Conservation (phyloP, 2,329 filamentous ascomycete species). For the Colletotrichum viniferum region DNA sequence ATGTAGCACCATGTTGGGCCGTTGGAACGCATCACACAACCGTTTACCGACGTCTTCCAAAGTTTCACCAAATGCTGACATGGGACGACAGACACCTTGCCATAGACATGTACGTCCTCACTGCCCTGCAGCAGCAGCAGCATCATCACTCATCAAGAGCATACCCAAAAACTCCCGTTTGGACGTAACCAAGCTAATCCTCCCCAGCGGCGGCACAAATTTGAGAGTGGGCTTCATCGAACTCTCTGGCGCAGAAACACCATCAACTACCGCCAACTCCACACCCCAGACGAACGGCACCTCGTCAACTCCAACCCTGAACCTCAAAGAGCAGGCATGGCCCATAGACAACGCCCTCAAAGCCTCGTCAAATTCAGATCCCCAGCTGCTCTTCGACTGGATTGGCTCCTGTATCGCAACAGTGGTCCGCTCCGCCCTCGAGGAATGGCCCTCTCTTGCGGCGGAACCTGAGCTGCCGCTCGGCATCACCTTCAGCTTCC, state of each 20-base stretch:
- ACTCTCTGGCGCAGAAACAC: conserved; percentile 44
- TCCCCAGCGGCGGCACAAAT: conserved; percentile 67
- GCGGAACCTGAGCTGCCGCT: conserved; percentile 57
- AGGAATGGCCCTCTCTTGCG: conserved; percentile 41
- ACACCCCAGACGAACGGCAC: conserved; percentile 22
- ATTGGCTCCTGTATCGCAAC: conserved; percentile 78
- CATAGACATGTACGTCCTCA: conserved; percentile 65
- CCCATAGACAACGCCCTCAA: conserved; percentile 76
- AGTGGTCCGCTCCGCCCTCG: conserved; percentile 66
- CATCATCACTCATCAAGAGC: neutral
- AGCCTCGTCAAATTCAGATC: conserved; percentile 60
- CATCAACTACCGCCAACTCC: neutral
- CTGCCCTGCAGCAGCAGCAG: neutral
- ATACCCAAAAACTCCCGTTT: neutral
- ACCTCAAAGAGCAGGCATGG: conserved; percentile 73
- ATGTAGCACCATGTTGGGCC: neutral
- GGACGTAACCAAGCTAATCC: neutral
- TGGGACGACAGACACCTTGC: conserved; percentile 55
- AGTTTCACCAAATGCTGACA: conserved; percentile 7
- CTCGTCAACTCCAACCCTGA: conserved; percentile 48
- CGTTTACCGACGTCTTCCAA: neutral
- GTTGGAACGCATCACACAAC: neutral
- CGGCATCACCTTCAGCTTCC: conserved; percentile 74
- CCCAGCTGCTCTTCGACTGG: conserved; percentile 79
- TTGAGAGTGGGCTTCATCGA: conserved; percentile 72